Base-by-base conservation (phyloP, 805 yeast species). In the Candida tallmaniae region DNA sequence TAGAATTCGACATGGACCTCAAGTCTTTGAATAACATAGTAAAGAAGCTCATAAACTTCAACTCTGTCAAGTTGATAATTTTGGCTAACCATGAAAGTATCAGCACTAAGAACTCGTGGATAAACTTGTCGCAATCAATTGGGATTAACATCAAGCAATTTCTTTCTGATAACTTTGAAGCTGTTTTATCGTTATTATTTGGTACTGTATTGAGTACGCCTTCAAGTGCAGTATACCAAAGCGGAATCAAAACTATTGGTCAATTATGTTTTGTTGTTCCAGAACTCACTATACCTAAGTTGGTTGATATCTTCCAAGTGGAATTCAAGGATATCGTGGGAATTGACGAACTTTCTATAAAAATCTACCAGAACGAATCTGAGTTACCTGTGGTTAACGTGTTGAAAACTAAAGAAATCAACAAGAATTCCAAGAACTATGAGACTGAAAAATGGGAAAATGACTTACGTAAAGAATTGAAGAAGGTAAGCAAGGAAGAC, bases 361-460 rank as follows among this genome's bases (percentile, higher is more conserved):
- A 60, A 10, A 83, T 93, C 23, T 85, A 86, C 82, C 67, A 61
- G 29, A 81, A 82, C 7, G 79, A 73, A 29, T 54, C 82, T 35
- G 93, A 83, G 2, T 58, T 78, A 13, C 78, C 85, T 49, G 76
- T 84, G 4, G 56, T 84, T 31, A 73, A 70, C 23, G 47, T 53
- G 9, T 61, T 60, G 36, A 72, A 66, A 50, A 59, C 63, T 10
- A 64, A 60, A 4, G 76, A 77, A 10, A 22, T 37, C 16, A 76
- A 76, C 51, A 85, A 83, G 53, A 85, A 85, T 52, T 64, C 85
- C 1, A 88, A 80, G 51, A 96, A 88, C 49, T 86, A 86, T 48
- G 95, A 83, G 48, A 83, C 89, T 2, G 62, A 74, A 39, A 78
- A 85, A 54, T 90, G 97, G 97, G 98, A 93, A 52, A 88, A 81